These are phyloP conservation scores for Senna tora DNA, from an alignment of 306 rosid genomes.

Conservation along the genomic window DNA sequence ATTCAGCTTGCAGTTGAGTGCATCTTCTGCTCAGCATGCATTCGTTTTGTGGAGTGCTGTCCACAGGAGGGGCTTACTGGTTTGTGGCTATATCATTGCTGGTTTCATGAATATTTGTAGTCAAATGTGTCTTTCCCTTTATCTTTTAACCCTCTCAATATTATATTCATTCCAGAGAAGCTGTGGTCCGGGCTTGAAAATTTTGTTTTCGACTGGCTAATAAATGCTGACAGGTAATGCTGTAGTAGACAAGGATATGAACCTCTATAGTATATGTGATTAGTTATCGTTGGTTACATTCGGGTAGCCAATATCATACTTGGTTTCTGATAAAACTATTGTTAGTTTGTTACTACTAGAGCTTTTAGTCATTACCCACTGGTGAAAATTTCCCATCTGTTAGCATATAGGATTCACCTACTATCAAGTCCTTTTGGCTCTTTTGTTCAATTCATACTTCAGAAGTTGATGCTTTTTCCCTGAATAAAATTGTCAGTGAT, in stretches of 20 bases:
- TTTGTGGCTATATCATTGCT: constrained; percentile 39
- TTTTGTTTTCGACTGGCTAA: constrained; percentile 98
- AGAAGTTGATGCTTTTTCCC: neutral
- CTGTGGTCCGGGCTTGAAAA: constrained; percentile 99
- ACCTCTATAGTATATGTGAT: constrained; percentile 7
- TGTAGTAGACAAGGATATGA: constrained; percentile 25
- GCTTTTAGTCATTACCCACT: constrained; percentile 17
- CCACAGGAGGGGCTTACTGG: constrained; percentile 99
- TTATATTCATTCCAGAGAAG: constrained; percentile 68
- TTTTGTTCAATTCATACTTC: constrained; percentile 12
- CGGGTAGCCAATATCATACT: neutral
- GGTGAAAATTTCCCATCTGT: neutral
- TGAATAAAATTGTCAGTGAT: constrained; percentile 4
- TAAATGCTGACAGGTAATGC: constrained; percentile 93
- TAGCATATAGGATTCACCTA: constrained; percentile 15
- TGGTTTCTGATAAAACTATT: constrained; percentile 16
- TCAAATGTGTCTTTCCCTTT: neutral
- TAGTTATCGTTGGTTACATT: neutral
- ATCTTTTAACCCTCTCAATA: neutral
- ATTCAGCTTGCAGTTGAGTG: constrained; percentile 99
- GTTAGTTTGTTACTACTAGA: constrained; percentile 23
- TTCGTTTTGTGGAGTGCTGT: constrained; percentile 99
- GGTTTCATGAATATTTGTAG: neutral
- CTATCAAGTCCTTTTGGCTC: constrained; percentile 10
- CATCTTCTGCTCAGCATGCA: constrained; percentile 98